phyloP scores from a whole-genome alignment of 306 rosid genomes.

The Cicer arietinum region DNA sequence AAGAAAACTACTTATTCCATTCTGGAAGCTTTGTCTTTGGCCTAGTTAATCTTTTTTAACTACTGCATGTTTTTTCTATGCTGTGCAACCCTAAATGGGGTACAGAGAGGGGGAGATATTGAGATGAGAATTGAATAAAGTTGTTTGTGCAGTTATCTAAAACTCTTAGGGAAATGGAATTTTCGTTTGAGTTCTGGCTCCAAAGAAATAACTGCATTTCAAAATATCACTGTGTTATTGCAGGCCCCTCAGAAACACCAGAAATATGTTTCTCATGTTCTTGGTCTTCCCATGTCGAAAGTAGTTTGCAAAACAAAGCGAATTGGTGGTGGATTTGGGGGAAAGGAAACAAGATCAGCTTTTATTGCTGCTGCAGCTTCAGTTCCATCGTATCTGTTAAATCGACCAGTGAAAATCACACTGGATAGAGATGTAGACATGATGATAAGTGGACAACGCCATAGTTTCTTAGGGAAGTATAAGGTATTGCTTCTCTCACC shows the following conservation, averaged over 20 bases:
- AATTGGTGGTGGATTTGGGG: conserved; percentile 98
- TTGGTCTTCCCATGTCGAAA: conserved; percentile 90
- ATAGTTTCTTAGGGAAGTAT: conserved; percentile 95
- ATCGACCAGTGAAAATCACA: conserved; percentile 80
- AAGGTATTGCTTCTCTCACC: conserved; percentile 63
- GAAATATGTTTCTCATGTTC: conserved; percentile 81
- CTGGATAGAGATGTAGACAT: conserved; percentile 91
- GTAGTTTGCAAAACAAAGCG: conserved; percentile 97
- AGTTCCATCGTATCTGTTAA: conserved; percentile 84
- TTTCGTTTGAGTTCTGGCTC: conserved; percentile 17
- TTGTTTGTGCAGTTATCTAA: background rate
- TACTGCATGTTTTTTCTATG: conserved; percentile 13
- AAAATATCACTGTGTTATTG: conserved; percentile 42
- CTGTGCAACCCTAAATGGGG: conserved; percentile 33
- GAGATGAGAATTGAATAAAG: conserved; percentile 7
- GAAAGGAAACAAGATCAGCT: conserved; percentile 96
- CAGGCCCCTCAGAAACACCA: conserved; percentile 99
- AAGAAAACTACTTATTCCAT: conserved; percentile 24
- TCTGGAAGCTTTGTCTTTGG: conserved; percentile 31
- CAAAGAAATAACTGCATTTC: conserved; percentile 27
- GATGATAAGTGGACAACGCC: conserved; percentile 94
- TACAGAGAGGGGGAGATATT: background rate
- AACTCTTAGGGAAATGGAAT: conserved; percentile 22
- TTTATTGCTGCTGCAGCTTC: conserved; percentile 85
- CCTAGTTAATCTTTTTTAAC: conserved; percentile 19